Evolutionary conservation across 164 flowering plant species (phyloP).

Genomic region (Kalanchoe fedtschenkoi): DNA sequence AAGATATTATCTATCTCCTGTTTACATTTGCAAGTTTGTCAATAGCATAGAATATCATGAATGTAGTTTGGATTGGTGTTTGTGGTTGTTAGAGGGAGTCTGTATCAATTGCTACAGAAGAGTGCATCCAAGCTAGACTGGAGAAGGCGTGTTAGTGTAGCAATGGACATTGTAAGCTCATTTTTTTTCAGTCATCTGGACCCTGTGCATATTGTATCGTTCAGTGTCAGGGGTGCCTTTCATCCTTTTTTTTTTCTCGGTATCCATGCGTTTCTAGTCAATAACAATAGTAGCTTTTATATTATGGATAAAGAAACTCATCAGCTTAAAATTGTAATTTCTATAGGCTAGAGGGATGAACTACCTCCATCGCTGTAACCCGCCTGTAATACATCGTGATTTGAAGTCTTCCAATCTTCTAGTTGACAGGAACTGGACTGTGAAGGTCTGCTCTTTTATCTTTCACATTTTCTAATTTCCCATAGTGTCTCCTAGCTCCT

Average conservation of each 20-base stretch:
- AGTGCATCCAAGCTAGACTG: conserved; percentile 62
- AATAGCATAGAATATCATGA: neutral
- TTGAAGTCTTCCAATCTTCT: conserved; percentile 92
- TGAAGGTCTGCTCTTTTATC: conserved; percentile 45
- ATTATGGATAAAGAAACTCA: too few species aligned
- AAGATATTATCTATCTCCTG: neutral
- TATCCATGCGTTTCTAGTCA: too few species aligned
- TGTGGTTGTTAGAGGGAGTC: conserved; percentile 63
- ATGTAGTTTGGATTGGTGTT: neutral
- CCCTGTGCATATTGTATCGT: too few species aligned
- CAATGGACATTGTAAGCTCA: conserved; percentile 69
- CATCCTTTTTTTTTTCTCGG: too few species aligned
- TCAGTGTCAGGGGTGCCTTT: too few species aligned
- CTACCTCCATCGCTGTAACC: conserved; percentile 86
- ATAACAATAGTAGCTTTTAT: too few species aligned
- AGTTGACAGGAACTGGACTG: conserved; percentile 93
- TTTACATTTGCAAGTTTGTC: conserved; percentile 3
- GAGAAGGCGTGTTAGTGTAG: conserved; percentile 83
- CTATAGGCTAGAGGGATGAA: conserved; percentile 86
- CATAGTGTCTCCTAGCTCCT: neutral
- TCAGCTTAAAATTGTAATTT: too few species aligned
- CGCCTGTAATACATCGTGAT: conserved; percentile 91
- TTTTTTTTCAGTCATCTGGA: too few species aligned
- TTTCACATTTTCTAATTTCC: conserved; percentile 1
- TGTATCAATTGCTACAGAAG: conserved; percentile 72